Conservation (phyloP, 1,284 basidiomycete species). For the Ganoderma meredithae region DNA sequence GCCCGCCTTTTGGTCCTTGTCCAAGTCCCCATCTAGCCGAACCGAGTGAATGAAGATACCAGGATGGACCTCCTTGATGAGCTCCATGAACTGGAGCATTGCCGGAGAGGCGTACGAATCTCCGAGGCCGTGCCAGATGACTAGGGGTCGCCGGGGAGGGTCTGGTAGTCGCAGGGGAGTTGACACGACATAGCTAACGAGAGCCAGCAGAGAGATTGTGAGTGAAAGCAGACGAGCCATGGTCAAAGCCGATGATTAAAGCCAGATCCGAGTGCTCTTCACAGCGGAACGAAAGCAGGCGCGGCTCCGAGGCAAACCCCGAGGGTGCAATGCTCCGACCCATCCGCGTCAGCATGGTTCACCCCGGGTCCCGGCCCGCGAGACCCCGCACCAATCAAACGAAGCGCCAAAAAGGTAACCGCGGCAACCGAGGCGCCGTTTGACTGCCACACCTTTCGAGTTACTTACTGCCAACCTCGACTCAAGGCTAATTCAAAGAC, state of each 20-base stretch:
- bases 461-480: too few species aligned
- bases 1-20: conserved; percentile 80
- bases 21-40: conserved; percentile 70
- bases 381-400: too few species aligned
- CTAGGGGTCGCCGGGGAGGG: conserved; percentile 66
- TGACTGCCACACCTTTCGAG: too few species aligned
- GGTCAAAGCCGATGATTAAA: not conserved
- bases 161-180: conserved; percentile 13
- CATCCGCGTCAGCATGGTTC: not conserved
- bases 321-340: not conserved
- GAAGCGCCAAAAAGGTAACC: too few species aligned
- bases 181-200: conserved; percentile 11
- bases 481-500: too few species aligned
- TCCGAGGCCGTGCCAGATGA: conserved; percentile 95
- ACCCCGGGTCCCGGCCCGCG: not conserved
- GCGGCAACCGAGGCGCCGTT: too few species aligned
- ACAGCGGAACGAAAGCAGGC: not conserved
- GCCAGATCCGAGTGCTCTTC: not conserved
- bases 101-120: conserved; percentile 72
- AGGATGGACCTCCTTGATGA: conserved; percentile 77
- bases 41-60: conserved; percentile 90
- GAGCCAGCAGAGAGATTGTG: not conserved
- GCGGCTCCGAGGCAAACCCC: not conserved
- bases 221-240: conserved; percentile 12
- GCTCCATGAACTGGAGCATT: conserved; percentile 72